Evolutionary conservation across 23 red algal genomes (phyloP).

Genomic region (Gracilaria caudata): DNA sequence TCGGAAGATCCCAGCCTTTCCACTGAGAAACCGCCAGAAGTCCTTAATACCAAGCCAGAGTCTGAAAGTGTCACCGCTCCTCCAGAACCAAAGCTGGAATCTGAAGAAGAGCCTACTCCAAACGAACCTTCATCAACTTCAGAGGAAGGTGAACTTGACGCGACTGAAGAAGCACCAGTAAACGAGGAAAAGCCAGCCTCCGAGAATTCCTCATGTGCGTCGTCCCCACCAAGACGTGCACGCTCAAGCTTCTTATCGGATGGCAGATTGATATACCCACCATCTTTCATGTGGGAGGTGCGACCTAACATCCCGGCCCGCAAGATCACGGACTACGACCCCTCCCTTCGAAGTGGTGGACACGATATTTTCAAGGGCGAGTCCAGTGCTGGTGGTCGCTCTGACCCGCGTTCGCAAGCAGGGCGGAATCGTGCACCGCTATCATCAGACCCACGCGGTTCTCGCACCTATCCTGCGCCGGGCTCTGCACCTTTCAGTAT

Average conservation of each 20-base stretch:
- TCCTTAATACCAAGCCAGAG: background rate
- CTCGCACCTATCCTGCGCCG: slow-evolving; percentile 2
- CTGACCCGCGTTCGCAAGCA: background rate
- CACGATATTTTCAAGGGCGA: slow-evolving; percentile 46
- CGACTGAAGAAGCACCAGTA: background rate
- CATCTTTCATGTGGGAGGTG: slow-evolving; percentile 37
- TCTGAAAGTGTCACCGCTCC: background rate
- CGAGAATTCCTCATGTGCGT: background rate
- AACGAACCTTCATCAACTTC: background rate
- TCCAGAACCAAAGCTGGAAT: background rate
- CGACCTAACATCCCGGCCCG: background rate
- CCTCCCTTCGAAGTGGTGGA: background rate
- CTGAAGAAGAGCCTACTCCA: background rate
- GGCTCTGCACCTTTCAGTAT: slow-evolving; percentile 11
- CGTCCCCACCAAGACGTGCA: slow-evolving; percentile 1
- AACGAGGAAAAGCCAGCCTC: background rate
- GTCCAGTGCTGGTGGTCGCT: background rate
- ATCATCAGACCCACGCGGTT: slow-evolving; percentile 19
- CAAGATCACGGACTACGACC: slow-evolving; percentile 5
- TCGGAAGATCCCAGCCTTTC: background rate
- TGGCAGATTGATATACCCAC: slow-evolving; percentile 39
- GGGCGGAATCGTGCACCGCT: background rate
- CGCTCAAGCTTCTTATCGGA: slow-evolving; percentile 12
- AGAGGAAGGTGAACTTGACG: background rate
- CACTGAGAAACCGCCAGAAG: background rate